Base-by-base conservation (phyloP, 148 eudicot species). In the Dianthus caryophyllus region DNA sequence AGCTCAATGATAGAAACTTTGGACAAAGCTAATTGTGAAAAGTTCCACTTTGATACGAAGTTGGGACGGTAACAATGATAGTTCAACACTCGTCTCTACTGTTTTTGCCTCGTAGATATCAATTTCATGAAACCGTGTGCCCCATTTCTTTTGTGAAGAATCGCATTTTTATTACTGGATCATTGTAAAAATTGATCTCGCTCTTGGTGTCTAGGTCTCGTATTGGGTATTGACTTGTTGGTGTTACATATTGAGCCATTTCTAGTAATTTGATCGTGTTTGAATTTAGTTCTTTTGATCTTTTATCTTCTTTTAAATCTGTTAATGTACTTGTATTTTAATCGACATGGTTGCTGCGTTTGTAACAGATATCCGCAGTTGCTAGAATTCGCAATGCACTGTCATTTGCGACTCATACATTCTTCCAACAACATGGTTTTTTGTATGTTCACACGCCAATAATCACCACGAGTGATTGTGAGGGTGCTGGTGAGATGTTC, bases 401-500 rank as follows among this genome's bases (percentile, higher is more conserved):
- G 76, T 87, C 98, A 10, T 93, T 78, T 75, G 97, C 98, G 0
- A 93, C 97, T 52, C 98, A 93, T 71, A 80, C 91, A 62, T 93
- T 93, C 75, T 93, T 93, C 77, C 95, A 85, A 31, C 71, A 93
- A 54, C 84, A 93, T 68, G 86, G 84, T 18, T 93, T 90, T 76
- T 65, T 88, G 16, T 87, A 90, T 54, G 62, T 93, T 5, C 98
- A 90, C 52, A 93, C 98, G 48, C 98, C 98, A 2, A 93, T 93
- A n/a, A 77, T 93, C 67, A 90, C 97, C 36, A 93, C 98, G 18
- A 93, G 97, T 75, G 98, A 93, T 68, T 93, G 98, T 79, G 98
- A 93, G 84, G 98, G 98, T 18, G 96, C 98, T 43, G 98, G 98
- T 26, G 98, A 93, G 84, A 90, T 88, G 95, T 93, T 93, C 75